phyloP scores from a whole-genome alignment of 208 protist genomes.

The Leishmania arabica region DNA sequence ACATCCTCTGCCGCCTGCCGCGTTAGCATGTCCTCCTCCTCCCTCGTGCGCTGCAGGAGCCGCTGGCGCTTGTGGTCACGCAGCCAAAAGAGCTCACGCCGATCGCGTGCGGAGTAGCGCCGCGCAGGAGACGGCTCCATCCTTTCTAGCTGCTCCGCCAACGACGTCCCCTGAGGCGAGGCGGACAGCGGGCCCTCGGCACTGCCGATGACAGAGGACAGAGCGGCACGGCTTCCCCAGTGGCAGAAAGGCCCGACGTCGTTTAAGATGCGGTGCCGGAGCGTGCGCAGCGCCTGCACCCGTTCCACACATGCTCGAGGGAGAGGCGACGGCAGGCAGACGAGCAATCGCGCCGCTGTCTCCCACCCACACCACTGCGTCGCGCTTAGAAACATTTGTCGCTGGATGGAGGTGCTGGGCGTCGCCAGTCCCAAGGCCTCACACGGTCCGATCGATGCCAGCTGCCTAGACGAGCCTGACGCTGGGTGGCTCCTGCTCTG shows the following conservation, averaged over 20 bases:
- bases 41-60: conserved; percentile 12
- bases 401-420: conserved; percentile 2
- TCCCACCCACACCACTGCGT: conserved; percentile 29
- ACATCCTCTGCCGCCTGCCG: conserved; percentile 4
- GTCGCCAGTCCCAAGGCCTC: background rate
- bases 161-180: background rate
- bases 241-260: conserved; percentile 19
- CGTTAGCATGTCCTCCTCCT: conserved; percentile 9
- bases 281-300: conserved; percentile 7
- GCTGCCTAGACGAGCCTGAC: background rate
- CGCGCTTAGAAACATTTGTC: conserved; percentile 25
- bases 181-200: background rate
- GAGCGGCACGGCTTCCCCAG: background rate
- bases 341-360: conserved; percentile 25
- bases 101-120: conserved; percentile 24
- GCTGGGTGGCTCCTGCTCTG: background rate
- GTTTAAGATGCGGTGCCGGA: conserved; percentile 18
- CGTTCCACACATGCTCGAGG: conserved; percentile 10
- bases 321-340: conserved; percentile 9
- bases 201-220: background rate
- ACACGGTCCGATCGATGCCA: background rate
- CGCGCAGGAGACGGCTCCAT: conserved; percentile 1
- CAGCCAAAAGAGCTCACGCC: conserved; percentile 19
- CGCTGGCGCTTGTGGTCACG: conserved; percentile 14
- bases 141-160: conserved; percentile 17